Percentiles rank a stretch among this genome's conserved stretches.
These are phyloP conservation scores for Aspergillus tamarii DNA, from an alignment of 2,329 filamentous ascomycete genomes.

Conservation along the genomic window DNA sequence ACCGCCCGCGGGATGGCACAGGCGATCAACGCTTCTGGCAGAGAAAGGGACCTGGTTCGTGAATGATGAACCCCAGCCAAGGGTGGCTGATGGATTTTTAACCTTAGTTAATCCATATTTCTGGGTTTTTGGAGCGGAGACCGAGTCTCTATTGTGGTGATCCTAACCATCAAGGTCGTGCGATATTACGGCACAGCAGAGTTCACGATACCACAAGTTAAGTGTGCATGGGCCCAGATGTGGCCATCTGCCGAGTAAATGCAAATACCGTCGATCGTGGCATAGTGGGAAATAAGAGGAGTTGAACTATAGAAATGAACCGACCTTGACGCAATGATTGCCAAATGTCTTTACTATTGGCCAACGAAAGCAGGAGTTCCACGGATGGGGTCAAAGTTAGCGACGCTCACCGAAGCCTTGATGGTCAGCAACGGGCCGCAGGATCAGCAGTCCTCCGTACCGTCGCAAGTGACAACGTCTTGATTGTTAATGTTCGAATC, in stretches of 20 bases:
- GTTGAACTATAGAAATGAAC: background rate
- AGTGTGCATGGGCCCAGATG: background rate
- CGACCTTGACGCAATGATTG: background rate
- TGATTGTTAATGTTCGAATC: constrained; percentile 3
- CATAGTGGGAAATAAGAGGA: background rate
- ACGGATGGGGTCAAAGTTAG: background rate
- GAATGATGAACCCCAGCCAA: background rate
- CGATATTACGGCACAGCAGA: background rate
- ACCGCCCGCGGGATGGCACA: background rate
- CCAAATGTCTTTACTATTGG: background rate
- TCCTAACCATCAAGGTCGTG: background rate
- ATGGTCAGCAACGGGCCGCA: constrained; percentile 10
- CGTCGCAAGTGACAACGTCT: background rate
- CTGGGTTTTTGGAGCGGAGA: background rate
- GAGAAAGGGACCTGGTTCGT: background rate
- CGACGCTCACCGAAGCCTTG: constrained; percentile 1
- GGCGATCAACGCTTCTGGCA: background rate
- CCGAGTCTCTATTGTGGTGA: background rate
- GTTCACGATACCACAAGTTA: background rate
- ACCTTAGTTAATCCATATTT: background rate
- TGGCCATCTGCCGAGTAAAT: constrained; percentile 4
- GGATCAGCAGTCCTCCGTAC: constrained; percentile 1
- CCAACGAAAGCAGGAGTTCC: background rate
- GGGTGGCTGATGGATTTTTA: background rate
- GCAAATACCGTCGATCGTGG: constrained; percentile 4